Base-by-base conservation (phyloP, 2,329 filamentous ascomycete species). In the Alternaria sp. region DNA sequence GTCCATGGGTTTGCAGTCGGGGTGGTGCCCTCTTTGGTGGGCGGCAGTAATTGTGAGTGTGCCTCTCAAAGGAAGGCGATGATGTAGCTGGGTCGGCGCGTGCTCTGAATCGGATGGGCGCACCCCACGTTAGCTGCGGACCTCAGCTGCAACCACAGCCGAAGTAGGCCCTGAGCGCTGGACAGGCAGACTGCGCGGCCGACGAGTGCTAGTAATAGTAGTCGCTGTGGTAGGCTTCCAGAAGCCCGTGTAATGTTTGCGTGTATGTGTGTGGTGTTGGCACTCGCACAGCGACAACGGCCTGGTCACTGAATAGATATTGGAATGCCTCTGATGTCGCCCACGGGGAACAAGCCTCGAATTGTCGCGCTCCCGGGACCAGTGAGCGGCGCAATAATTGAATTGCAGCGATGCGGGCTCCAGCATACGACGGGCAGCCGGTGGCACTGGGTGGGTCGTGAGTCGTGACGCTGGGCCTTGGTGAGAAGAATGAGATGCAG, bases 1-100 rank as follows among this genome's bases (percentile, higher is more conserved):
- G 78, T 93, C 94, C 93, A 97, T 96, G 57, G 51, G 24, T 26
- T 79, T 74, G 64, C 34, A 28, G 81, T 81, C 67, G 81, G 75
- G 78, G 84, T 82, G 20, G 22, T 22, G 55, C 51, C 55, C 61
- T 49, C 52, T 48, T 51, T 61, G 63, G 54, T 59, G 59, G 59
- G 59, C 57, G 48, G 46, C 54, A 52, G 62, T 70, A 73, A 49
- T 49, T 24, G 46, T 24, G 32, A 59, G 76, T 72, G 73, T 77
- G 75, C 59, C 72, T 75, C 53, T 44, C 48, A 54, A 73, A 73
- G 54, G 74, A 76, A 56, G 77, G 76, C 56, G 73, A 76, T 72
- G 75, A 75, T 73, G 76, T 71, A 61, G 65, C 67, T 66, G 68
- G 58, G 59, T 59, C 68, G 65, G 73, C 66, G 70, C 66, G 67